A percentile compares a stretch with the other conserved stretches of the same genome.
Conservation (phyloP, 73 alveolate genomes). For the Symbiodinium natans region DNA sequence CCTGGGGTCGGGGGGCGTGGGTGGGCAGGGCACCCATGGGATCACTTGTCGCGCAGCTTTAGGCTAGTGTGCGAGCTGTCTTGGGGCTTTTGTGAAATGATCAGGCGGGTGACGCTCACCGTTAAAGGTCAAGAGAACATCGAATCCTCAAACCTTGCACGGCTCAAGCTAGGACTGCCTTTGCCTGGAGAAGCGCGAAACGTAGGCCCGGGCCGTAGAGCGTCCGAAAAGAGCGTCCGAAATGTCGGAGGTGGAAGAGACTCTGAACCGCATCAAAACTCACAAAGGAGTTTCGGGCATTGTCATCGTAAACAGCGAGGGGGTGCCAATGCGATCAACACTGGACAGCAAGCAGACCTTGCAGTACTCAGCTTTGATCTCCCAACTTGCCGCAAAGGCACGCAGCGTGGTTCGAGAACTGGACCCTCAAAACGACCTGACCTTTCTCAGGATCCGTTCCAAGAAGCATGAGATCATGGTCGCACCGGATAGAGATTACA, state of each 20-base stretch:
- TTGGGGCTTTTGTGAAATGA: too few relatives aligned
- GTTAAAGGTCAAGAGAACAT: too few relatives aligned
- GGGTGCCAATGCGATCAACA: slow-evolving; percentile 96
- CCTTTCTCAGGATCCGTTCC: slow-evolving; percentile 97
- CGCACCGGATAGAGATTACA: slow-evolving; percentile 98
- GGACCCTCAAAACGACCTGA: slow-evolving; percentile 97
- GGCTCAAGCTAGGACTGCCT: too few relatives aligned
- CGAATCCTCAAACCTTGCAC: too few relatives aligned
- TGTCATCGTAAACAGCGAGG: slow-evolving; percentile 96
- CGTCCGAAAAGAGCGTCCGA: too few relatives aligned
- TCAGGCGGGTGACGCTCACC: too few relatives aligned
- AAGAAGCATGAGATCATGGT: slow-evolving; percentile 98
- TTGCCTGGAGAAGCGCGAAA: too few relatives aligned
- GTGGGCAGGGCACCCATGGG: too few relatives aligned
- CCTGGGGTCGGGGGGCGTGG: too few relatives aligned
- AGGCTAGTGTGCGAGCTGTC: too few relatives aligned
- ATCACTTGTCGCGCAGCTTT: too few relatives aligned
- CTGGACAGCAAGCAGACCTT: slow-evolving; percentile 96
- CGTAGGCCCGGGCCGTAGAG: too few relatives aligned
- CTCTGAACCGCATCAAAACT: slow-evolving; percentile 96
- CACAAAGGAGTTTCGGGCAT: slow-evolving; percentile 97
- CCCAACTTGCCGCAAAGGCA: slow-evolving; percentile 97
- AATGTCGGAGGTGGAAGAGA: slow-evolving; percentile 97
- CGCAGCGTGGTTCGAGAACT: slow-evolving; percentile 97
- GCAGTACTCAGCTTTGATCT: slow-evolving; percentile 96